These are phyloP conservation scores for Aspergillus cavernicola DNA, from an alignment of 495 filamentous ascomycete genomes.

Conservation along the genomic window DNA sequence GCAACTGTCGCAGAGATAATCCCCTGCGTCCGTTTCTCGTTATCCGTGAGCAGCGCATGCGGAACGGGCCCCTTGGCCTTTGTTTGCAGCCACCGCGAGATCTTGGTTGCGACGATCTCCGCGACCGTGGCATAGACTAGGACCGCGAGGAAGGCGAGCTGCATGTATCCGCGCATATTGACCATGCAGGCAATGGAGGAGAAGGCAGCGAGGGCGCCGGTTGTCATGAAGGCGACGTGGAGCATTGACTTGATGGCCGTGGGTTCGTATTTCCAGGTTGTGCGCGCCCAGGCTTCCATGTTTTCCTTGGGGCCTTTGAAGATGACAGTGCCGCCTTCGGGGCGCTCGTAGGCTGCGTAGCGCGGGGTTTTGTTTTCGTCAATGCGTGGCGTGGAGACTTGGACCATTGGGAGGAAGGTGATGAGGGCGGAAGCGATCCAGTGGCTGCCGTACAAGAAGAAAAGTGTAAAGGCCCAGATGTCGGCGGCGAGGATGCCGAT, in stretches of 20 bases:
- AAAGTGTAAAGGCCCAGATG: slow-evolving; percentile 26
- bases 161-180: slow-evolving; percentile 27
- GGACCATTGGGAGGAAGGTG: slow-evolving; percentile 21
- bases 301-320: slow-evolving; percentile 27
- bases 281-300: slow-evolving; percentile 29
- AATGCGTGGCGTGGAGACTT: slow-evolving; percentile 10
- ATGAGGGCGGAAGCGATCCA: slow-evolving; percentile 23
- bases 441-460: slow-evolving; percentile 25
- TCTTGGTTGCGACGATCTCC: slow-evolving; percentile 24
- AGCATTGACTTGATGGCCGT: slow-evolving; percentile 7
- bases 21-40: slow-evolving; percentile 21
- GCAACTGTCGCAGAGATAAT: slow-evolving; percentile 24
- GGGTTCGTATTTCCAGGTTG: slow-evolving; percentile 28
- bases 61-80: slow-evolving; percentile 14
- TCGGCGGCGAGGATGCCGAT: slow-evolving; percentile 24
- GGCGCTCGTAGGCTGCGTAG: slow-evolving; percentile 27
- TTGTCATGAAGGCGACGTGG: slow-evolving; percentile 24
- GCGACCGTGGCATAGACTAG: slow-evolving; percentile 26
- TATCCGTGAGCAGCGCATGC: slow-evolving; percentile 6
- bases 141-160: slow-evolving; percentile 25
- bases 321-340: slow-evolving; percentile 29
- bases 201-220: slow-evolving; percentile 24
- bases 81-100: slow-evolving; percentile 22
- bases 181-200: slow-evolving; percentile 32
- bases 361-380: slow-evolving; percentile 9